These are phyloP conservation scores for Eragrostis curvula DNA, from an alignment of 176 grass and related monocot genomes.

Conservation along the genomic window DNA sequence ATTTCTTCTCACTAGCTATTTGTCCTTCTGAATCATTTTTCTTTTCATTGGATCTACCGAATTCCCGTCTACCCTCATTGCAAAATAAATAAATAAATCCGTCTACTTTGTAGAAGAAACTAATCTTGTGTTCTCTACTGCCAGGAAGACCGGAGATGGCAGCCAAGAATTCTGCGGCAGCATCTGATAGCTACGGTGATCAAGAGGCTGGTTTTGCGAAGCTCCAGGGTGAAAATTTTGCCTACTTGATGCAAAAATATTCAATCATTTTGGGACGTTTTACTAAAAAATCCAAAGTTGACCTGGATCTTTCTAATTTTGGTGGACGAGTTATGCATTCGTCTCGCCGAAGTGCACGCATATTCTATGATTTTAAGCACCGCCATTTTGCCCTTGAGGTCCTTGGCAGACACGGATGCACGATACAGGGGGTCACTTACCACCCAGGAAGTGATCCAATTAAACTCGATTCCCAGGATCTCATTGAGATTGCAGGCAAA, in stretches of 20 bases:
- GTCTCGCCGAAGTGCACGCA: conserved; percentile 65
- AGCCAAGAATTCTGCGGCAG: not conserved
- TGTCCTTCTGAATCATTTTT: not conserved
- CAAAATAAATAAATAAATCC: too few species aligned
- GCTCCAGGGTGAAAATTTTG: too few species aligned
- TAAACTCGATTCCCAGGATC: conserved; percentile 68
- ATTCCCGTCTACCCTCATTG: too few species aligned
- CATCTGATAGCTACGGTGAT: not conserved
- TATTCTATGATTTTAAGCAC: conserved; percentile 78
- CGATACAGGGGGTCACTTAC: conserved; percentile 47
- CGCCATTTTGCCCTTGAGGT: conserved; percentile 63
- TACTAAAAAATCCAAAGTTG: conserved; percentile 50
- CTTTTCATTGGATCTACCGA: not conserved
- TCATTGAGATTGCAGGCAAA: conserved; percentile 65
- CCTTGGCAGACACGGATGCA: conserved; percentile 68
- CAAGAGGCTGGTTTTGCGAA: conserved; percentile 58
- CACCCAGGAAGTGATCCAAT: conserved; percentile 47
- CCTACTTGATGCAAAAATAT: conserved; percentile 66
- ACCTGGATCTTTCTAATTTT: conserved; percentile 58
- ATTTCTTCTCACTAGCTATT: not conserved
- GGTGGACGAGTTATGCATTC: conserved; percentile 37
- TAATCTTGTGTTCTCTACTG: not conserved
- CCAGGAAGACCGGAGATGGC: conserved; percentile 19
- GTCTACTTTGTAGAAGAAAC: conserved; percentile 24
- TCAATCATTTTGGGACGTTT: conserved; percentile 65